A percentile compares a stretch with the other conserved stretches of the same genome.
phyloP scores from a whole-genome alignment of 306 rosid species.

The Albizia julibrissin region DNA sequence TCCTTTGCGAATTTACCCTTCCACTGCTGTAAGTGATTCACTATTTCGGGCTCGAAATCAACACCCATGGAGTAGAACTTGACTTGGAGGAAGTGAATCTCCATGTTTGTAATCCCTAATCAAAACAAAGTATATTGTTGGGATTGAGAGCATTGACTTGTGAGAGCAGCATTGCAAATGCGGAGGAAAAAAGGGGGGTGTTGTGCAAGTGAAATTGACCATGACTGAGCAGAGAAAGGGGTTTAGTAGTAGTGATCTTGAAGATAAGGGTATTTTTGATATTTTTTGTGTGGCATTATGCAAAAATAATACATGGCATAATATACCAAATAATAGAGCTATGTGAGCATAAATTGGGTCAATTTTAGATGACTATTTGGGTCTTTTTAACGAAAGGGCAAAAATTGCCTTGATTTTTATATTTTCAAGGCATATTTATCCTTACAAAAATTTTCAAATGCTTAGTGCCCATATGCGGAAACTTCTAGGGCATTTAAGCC shows the following conservation, averaged over 20 bases:
- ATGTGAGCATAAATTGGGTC: too few relatives aligned
- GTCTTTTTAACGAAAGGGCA: too few relatives aligned
- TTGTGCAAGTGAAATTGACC: conserved; percentile 26
- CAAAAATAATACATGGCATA: too few relatives aligned
- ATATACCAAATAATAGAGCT: too few relatives aligned
- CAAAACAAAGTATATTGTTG: neutral
- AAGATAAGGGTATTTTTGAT: too few relatives aligned
- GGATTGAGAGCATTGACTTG: neutral
- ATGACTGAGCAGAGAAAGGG: conserved; percentile 44
- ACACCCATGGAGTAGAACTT: conserved; percentile 94
- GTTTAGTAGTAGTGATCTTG: neutral
- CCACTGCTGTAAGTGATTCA: conserved; percentile 75
- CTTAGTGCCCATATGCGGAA: too few relatives aligned
- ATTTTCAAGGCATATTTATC: too few relatives aligned
- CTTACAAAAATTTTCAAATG: too few relatives aligned
- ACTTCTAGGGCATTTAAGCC: too few relatives aligned
- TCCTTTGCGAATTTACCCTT: conserved; percentile 70
- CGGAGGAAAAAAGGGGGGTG: neutral
- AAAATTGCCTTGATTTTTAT: too few relatives aligned
- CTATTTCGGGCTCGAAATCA: conserved; percentile 69
- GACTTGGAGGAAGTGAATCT: conserved; percentile 87
- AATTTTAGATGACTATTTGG: too few relatives aligned
- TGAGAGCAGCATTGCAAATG: neutral
- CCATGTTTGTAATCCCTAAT: conserved; percentile 81
- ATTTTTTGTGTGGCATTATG: too few relatives aligned